These are phyloP conservation scores for Pelargonium citronellum DNA, from an alignment of 441 rosid genomes.

Conservation along the genomic window DNA sequence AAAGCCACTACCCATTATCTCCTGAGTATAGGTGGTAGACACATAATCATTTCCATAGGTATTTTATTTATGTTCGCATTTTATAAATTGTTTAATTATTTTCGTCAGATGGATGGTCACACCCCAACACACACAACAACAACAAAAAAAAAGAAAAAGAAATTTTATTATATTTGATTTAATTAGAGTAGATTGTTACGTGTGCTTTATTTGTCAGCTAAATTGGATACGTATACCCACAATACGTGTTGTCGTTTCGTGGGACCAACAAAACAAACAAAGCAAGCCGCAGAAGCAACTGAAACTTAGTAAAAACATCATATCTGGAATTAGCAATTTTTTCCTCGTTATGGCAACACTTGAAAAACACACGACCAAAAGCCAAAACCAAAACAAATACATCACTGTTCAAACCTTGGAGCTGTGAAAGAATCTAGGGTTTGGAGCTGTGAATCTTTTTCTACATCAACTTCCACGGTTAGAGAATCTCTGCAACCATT, in stretches of 20 bases:
- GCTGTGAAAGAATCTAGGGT: slow-evolving; percentile 32
- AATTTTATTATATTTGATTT: no score
- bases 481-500: slow-evolving; percentile 15
- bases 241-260: background rate
- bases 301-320: slow-evolving; percentile 8
- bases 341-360: slow-evolving; percentile 13
- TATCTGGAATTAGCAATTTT: slow-evolving; percentile 10
- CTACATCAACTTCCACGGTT: slow-evolving; percentile 29
- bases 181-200: no score
- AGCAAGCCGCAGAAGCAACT: background rate
- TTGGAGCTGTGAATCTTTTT: slow-evolving; percentile 28
- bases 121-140: no score
- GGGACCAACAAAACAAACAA: background rate
- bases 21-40: no score
- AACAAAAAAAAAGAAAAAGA: no score
- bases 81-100: no score
- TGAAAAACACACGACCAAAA: background rate
- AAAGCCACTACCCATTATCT: no score
- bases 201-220: background rate
- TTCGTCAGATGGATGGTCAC: no score
- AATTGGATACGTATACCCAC: background rate
- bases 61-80: no score
- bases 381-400: background rate
- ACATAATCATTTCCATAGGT: no score
- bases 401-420: background rate